These are phyloP conservation scores for Zymoseptoria crescenta DNA, from an alignment of 2,329 filamentous ascomycete species.

Conservation along the genomic window DNA sequence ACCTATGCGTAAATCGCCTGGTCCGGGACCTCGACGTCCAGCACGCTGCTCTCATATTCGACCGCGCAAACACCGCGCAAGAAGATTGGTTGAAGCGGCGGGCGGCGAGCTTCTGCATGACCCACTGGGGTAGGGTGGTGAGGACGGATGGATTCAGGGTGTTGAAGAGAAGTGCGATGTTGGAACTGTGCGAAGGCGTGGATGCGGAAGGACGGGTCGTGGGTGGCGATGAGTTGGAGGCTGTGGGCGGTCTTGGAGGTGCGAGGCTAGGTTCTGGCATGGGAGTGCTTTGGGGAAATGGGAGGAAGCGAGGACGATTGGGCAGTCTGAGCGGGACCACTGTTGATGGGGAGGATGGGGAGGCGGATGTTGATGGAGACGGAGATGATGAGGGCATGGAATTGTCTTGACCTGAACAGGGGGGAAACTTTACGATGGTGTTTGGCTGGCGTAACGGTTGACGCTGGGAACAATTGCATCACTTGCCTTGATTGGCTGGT, in stretches of 20 bases:
- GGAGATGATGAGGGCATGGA: slow-evolving; percentile 29
- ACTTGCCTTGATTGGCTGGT: background rate
- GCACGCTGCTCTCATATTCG: slow-evolving; percentile 93
- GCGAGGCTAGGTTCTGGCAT: slow-evolving; percentile 39
- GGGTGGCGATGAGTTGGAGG: slow-evolving; percentile 73
- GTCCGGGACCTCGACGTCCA: slow-evolving; percentile 88
- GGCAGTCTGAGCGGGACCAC: slow-evolving; percentile 37
- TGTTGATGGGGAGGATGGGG: slow-evolving; percentile 35
- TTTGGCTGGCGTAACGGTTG: background rate
- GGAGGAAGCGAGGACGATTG: slow-evolving; percentile 38
- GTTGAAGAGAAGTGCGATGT: slow-evolving; percentile 68
- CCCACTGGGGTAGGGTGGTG: slow-evolving; percentile 90
- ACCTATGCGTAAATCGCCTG: slow-evolving; percentile 84
- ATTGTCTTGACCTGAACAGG: slow-evolving; percentile 9
- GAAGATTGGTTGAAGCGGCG: slow-evolving; percentile 91
- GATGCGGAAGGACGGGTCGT: slow-evolving; percentile 88
- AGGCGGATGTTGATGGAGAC: slow-evolving; percentile 23
- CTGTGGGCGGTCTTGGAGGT: slow-evolving; percentile 47
- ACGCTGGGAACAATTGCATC: background rate
- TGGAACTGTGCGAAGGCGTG: slow-evolving; percentile 88
- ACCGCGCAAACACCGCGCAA: slow-evolving; percentile 78
- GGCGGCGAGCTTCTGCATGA: slow-evolving; percentile 80
- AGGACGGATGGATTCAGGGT: slow-evolving; percentile 79
- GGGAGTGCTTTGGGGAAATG: slow-evolving; percentile 26
- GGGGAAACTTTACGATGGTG: background rate